These are phyloP conservation scores for Penicillium digitatum DNA, from an alignment of 2,329 filamentous ascomycete genomes.

Conservation along the genomic window DNA sequence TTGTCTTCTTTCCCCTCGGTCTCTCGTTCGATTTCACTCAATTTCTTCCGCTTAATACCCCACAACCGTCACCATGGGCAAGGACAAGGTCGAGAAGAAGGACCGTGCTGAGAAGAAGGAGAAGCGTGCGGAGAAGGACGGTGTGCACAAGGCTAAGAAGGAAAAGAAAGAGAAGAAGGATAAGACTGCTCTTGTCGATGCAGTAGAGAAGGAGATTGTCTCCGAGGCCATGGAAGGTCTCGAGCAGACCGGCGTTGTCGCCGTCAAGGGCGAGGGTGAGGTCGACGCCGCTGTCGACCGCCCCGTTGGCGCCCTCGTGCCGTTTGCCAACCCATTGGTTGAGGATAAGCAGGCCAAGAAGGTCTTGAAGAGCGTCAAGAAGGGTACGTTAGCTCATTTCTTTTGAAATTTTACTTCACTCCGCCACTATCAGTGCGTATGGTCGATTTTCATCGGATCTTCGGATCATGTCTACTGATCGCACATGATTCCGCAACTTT, in stretches of 20 bases:
- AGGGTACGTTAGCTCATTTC: slow-evolving; percentile 36
- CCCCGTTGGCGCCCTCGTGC: slow-evolving; percentile 47
- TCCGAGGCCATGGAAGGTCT: slow-evolving; percentile 36
- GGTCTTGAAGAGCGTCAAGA: slow-evolving; percentile 51
- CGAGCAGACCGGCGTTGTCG: slow-evolving; percentile 27
- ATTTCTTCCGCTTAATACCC: slow-evolving; percentile 11
- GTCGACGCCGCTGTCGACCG: slow-evolving; percentile 30
- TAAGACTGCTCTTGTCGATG: slow-evolving; percentile 37
- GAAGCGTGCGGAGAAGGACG: slow-evolving; percentile 46
- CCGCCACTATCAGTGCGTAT: background rate
- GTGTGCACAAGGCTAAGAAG: slow-evolving; percentile 46
- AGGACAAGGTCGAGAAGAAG: slow-evolving; percentile 47
- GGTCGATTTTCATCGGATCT: background rate
- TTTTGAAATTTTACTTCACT: background rate
- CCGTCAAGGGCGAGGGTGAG: slow-evolving; percentile 25
- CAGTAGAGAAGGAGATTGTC: slow-evolving; percentile 40
- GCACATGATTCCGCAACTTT: background rate
- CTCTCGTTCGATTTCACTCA: slow-evolving; percentile 11
- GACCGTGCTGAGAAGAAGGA: slow-evolving; percentile 43
- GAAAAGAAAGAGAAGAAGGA: slow-evolving; percentile 47
- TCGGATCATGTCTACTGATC: background rate
- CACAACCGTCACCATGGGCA: slow-evolving; percentile 40
- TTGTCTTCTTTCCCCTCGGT: slow-evolving; percentile 22
- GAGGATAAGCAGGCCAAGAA: slow-evolving; percentile 52
- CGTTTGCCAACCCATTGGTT: slow-evolving; percentile 49